Percentiles rank a stretch among this genome's conserved stretches.
These are phyloP conservation scores for Groenewaldozyma auringiensis DNA, from an alignment of 1,139 yeast species.

Conservation along the genomic window DNA sequence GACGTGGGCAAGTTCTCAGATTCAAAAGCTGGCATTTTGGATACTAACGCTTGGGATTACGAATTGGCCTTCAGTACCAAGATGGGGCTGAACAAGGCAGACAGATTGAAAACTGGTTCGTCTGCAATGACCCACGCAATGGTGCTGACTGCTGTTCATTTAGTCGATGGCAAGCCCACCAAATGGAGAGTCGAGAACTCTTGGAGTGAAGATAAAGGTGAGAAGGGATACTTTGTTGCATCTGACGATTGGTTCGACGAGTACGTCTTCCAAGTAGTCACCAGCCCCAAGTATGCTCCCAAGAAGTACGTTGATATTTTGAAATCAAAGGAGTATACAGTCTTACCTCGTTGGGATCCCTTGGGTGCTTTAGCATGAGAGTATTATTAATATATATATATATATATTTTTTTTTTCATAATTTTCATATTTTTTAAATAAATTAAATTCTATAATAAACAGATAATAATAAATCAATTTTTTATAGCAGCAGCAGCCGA, in stretches of 20 bases:
- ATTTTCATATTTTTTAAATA: constrained; percentile 3
- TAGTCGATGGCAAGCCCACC: constrained; percentile 42
- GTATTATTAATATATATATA: no score
- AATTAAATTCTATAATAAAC: background rate
- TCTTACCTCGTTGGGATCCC: constrained; percentile 61
- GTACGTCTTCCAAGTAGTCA: constrained; percentile 57
- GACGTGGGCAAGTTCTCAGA: constrained; percentile 56
- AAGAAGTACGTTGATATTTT: constrained; percentile 41
- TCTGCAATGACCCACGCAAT: constrained; percentile 69
- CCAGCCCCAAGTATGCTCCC: constrained; percentile 42
- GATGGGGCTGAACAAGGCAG: constrained; percentile 44
- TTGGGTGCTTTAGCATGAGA: constrained; percentile 58
- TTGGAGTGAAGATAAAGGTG: constrained; percentile 57
- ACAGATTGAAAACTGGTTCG: constrained; percentile 49
- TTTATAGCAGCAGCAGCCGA: background rate
- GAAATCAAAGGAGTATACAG: constrained; percentile 43
- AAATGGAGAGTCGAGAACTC: constrained; percentile 68
- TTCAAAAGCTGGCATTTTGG: constrained; percentile 45
- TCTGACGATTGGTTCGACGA: constrained; percentile 62
- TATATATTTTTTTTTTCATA: background rate
- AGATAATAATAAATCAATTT: no score
- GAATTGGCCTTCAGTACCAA: constrained; percentile 47
- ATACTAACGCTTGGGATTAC: constrained; percentile 49
- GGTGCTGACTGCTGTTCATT: constrained; percentile 64
- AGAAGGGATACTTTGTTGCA: constrained; percentile 57